A percentile compares a stretch with the other conserved stretches of the same genome.
These are phyloP conservation scores for Aspergillus asperescens DNA, from an alignment of 495 filamentous ascomycete species.

Conservation along the genomic window DNA sequence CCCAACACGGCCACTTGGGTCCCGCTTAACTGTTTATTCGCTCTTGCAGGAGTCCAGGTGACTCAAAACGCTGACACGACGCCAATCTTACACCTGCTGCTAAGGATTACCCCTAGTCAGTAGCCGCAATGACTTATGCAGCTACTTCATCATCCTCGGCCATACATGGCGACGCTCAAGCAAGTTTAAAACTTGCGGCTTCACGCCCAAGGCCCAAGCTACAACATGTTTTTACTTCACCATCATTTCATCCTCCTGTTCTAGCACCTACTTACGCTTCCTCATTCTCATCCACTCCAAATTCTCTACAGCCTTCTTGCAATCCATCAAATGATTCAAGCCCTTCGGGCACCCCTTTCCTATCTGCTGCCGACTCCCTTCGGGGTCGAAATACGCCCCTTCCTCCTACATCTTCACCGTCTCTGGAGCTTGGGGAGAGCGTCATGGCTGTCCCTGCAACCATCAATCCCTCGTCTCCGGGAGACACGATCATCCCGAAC, in stretches of 20 bases:
- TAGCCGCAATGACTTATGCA: conserved; percentile 42
- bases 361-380: conserved; percentile 46
- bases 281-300: conserved; percentile 30
- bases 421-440: conserved; percentile 54
- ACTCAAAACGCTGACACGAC: conserved; percentile 34
- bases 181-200: conserved; percentile 39
- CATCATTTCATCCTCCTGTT: conserved; percentile 26
- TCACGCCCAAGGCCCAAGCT: conserved; percentile 34
- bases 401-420: conserved; percentile 34
- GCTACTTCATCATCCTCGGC: conserved; percentile 37
- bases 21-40: conserved; percentile 34
- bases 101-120: conserved; percentile 30
- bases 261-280: conserved; percentile 30
- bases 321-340: conserved; percentile 39
- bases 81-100: conserved; percentile 32
- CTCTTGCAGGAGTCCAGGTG: conserved; percentile 43
- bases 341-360: conserved; percentile 46
- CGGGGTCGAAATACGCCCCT: conserved; percentile 40
- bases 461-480: conserved; percentile 32
- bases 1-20: conserved; percentile 30
- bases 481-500: conserved; percentile 49
- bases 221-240: conserved; percentile 35
- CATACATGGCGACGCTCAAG: conserved; percentile 39
- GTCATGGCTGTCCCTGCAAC: conserved; percentile 40
- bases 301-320: conserved; percentile 25